phyloP scores from a whole-genome alignment of 2,329 filamentous ascomycete genomes.

The Pseudopithomyces maydicus region DNA sequence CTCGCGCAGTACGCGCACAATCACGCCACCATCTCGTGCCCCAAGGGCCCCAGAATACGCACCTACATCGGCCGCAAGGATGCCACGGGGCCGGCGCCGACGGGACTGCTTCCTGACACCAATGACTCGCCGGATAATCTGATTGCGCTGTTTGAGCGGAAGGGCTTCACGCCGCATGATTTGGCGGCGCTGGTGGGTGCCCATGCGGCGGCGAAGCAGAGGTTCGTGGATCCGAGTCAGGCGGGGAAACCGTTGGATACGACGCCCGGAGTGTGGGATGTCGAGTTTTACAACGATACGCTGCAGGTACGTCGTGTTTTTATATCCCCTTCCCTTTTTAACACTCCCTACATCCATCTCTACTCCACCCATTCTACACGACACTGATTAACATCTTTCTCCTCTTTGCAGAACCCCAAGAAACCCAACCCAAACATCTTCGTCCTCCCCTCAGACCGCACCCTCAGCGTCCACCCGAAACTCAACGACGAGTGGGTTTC shows the following conservation, averaged over 20 bases:
- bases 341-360: too few species aligned
- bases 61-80: constrained; percentile 59
- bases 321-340: too few species aligned
- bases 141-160: constrained; percentile 55
- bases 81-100: constrained; percentile 46
- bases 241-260: constrained; percentile 51
- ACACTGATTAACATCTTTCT: too few species aligned
- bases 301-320: constrained; percentile 26
- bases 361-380: too few species aligned
- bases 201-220: constrained; percentile 57
- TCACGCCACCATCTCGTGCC: constrained; percentile 56
- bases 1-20: constrained; percentile 57
- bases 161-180: constrained; percentile 57
- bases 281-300: constrained; percentile 53
- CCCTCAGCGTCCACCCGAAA: constrained; percentile 29
- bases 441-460: constrained; percentile 34
- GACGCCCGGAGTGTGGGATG: constrained; percentile 58
- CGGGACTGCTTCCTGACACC: constrained; percentile 53
- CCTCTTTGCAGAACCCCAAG: constrained; percentile 27
- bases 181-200: constrained; percentile 62
- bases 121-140: constrained; percentile 49
- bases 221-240: constrained; percentile 49
- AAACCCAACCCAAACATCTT: constrained; percentile 34
- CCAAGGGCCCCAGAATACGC: constrained; percentile 57
- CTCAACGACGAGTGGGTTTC: constrained; percentile 30